Evolutionary conservation across 805 yeast genomes (phyloP), one percentile per base, ranked within the genome.

Genomic region (Cyberlindnera misumaiensis): DNA sequence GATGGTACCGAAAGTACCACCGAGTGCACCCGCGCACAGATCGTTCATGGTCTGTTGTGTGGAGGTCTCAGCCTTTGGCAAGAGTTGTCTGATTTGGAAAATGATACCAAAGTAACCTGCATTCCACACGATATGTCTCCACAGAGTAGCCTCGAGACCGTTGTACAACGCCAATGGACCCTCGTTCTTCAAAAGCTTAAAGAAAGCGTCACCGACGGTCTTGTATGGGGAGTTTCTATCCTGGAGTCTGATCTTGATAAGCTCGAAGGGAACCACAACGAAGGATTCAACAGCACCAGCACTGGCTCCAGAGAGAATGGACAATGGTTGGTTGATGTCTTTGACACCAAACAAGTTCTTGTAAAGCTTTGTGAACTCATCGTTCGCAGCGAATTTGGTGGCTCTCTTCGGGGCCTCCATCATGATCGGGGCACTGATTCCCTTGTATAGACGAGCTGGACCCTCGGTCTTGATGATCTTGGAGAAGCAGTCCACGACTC

Each of bases 381-480:
- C 98, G 60, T 93, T 93, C 45, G 97, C 96, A 37, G 97, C 97
- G 60, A 93, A 93, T 64, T 93, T 93, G 49, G 96, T 89, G 30
- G 98, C 98, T 69, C 99, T 80, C 72, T 93, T 93, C 48, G 98
- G 98, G 11, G 97, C 98, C 64, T 93, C 99, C 98, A 93, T 93
- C 55, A 93, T 70, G 51, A 93, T 86, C 26, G 99, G 99, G 17
- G 98, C 96, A 24, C 84, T 68, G 54, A 93, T 93, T 49, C 99
- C 99, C 58, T 89, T 80, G 66, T 93, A 93, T 42, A 90, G 73
- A 46, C 93, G 72, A 10, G 82, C 64, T 30, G 78, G 72, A 36
- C 98, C 98, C 63, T 93, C 98, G 50, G 76, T 79, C 53, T 75
- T 77, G 52, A 93, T 73, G 51, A 93, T 90, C 64, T 89, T 88